Conservation (phyloP, 352 stramenopile species). For the Phytophthora sojae region DNA sequence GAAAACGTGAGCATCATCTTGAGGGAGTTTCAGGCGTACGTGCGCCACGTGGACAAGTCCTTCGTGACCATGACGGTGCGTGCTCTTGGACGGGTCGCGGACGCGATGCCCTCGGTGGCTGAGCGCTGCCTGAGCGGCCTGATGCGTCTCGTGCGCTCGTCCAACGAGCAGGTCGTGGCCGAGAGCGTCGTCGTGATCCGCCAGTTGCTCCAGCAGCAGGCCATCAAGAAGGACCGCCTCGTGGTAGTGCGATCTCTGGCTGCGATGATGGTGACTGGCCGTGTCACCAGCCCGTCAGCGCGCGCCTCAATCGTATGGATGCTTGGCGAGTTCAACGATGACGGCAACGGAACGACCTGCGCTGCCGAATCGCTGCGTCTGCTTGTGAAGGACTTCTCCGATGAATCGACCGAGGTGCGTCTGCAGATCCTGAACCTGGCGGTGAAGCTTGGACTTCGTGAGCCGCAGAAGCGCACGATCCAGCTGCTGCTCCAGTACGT, state of each 20-base stretch:
- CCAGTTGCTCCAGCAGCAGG: constrained; percentile 92
- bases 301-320: constrained; percentile 94
- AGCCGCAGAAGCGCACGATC: constrained; percentile 76
- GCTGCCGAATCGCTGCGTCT: constrained; percentile 88
- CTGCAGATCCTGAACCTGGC: constrained; percentile 93
- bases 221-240: constrained; percentile 81
- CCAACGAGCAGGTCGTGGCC: constrained; percentile 92
- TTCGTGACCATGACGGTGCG: constrained; percentile 96
- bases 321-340: constrained; percentile 89
- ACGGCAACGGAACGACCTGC: constrained; percentile 68
- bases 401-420: constrained; percentile 90
- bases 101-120: constrained; percentile 90
- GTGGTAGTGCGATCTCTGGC: constrained; percentile 81
- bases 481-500: constrained; percentile 90
- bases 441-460: constrained; percentile 89
- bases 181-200: constrained; percentile 97
- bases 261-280: constrained; percentile 77
- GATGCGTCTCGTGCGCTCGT: constrained; percentile 86
- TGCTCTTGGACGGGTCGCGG: constrained; percentile 93
- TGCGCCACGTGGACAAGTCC: constrained; percentile 93
- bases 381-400: constrained; percentile 87
- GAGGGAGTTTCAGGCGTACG: constrained; percentile 96
- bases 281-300: constrained; percentile 76
- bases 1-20: constrained; percentile 95
- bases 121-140: constrained; percentile 92